A percentile compares a stretch with the other conserved stretches of the same genome.
phyloP scores from a whole-genome alignment of 2,329 filamentous ascomycete genomes.

The Neofusicoccum cordaticola region DNA sequence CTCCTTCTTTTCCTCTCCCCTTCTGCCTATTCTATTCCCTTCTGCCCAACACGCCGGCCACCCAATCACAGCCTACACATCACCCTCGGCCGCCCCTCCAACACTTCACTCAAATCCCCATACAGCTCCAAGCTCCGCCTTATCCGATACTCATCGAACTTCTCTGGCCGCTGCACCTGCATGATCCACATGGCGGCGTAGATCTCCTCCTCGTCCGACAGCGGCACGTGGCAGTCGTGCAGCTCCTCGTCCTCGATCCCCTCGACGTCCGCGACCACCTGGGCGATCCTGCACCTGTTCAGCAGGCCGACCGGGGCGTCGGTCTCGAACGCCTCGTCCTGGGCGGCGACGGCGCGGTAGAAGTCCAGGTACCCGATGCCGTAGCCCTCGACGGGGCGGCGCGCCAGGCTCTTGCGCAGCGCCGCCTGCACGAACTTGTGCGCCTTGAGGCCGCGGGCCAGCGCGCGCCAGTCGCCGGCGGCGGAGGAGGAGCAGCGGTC shows the following conservation, averaged over 20 bases:
- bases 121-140: constrained; percentile 5
- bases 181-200: constrained; percentile 12
- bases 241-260: constrained; percentile 6
- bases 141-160: constrained; percentile 9
- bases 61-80: neutral
- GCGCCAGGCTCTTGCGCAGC: neutral
- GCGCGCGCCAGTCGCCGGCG: neutral
- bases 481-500: neutral
- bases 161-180: neutral
- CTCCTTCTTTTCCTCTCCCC: no score
- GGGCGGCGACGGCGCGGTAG: neutral
- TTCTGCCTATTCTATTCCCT: neutral
- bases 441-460: neutral
- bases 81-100: neutral
- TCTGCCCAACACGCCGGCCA: neutral
- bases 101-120: neutral
- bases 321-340: neutral
- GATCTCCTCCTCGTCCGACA: constrained; percentile 5
- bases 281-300: constrained; percentile 4
- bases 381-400: neutral
- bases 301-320: neutral
- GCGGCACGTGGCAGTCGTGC: constrained; percentile 2
- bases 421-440: constrained; percentile 1
- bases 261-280: neutral
- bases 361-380: constrained; percentile 8